A percentile compares a stretch with the other conserved stretches of the same genome.
Evolutionary conservation across 257 asterid species (phyloP).

Genomic region (Rhazya stricta): DNA sequence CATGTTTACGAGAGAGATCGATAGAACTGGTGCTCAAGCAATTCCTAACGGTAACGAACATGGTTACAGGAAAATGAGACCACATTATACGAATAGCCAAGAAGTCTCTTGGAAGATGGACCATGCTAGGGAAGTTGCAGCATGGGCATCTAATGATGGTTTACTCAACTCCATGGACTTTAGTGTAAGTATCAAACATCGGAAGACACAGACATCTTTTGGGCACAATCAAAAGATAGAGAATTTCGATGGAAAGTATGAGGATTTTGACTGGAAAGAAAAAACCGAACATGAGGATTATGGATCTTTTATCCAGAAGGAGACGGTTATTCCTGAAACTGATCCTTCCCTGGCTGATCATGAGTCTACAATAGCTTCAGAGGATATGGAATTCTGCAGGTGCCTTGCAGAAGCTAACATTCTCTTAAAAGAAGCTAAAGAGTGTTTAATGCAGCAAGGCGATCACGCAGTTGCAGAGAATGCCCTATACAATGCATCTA

Average conservation of each 20-base stretch:
- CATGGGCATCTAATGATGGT: slow-evolving; percentile 38
- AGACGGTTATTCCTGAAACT: slow-evolving; percentile 21
- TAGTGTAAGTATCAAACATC: slow-evolving; percentile 42
- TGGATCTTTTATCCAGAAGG: slow-evolving; percentile 29
- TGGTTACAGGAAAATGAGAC: slow-evolving; percentile 38
- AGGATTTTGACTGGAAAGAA: slow-evolving; percentile 26
- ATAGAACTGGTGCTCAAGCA: slow-evolving; percentile 32
- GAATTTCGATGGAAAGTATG: slow-evolving; percentile 24
- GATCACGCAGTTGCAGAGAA: slow-evolving; percentile 49
- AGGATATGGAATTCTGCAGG: slow-evolving; percentile 56
- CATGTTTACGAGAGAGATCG: slow-evolving; percentile 23
- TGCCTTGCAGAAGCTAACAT: slow-evolving; percentile 63
- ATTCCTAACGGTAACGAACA: slow-evolving; percentile 33
- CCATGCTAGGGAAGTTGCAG: slow-evolving; percentile 38
- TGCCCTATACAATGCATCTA: slow-evolving; percentile 49
- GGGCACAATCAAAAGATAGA: slow-evolving; percentile 30
- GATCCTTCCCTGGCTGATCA: slow-evolving; percentile 23
- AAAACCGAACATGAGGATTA: slow-evolving; percentile 36
- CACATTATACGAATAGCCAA: slow-evolving; percentile 34
- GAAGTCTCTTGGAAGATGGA: slow-evolving; percentile 33
- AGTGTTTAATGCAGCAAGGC: slow-evolving; percentile 34
- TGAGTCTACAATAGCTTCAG: slow-evolving; percentile 28
- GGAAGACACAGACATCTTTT: slow-evolving; percentile 30
- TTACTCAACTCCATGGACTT: slow-evolving; percentile 54
- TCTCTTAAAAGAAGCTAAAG: slow-evolving; percentile 63